Percentiles rank a stretch among this genome's conserved stretches.
phyloP scores from a whole-genome alignment of 257 asterid species.

The Striga asiatica region DNA sequence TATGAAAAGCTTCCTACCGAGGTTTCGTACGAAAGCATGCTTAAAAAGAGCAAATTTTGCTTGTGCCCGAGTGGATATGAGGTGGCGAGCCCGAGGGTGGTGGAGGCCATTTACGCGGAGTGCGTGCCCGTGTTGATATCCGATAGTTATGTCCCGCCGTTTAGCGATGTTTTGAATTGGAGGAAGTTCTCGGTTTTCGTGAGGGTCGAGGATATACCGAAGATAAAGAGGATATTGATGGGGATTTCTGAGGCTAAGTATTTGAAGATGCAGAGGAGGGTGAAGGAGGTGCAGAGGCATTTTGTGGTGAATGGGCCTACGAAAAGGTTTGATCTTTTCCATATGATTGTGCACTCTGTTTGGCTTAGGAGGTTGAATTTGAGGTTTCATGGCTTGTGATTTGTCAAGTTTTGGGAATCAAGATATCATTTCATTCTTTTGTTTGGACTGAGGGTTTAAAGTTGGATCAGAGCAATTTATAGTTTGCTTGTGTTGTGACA shows the following conservation, averaged over 20 bases:
- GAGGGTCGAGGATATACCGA: constrained; percentile 33
- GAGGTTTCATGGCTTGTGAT: constrained; percentile 4
- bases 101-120: constrained; percentile 61
- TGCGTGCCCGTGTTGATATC: constrained; percentile 58
- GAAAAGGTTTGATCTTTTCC: constrained; percentile 49
- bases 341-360: constrained; percentile 60
- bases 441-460: background rate
- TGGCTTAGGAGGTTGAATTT: constrained; percentile 65
- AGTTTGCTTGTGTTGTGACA: too few relatives aligned
- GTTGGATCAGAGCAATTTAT: too few relatives aligned
- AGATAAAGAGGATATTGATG: constrained; percentile 30
- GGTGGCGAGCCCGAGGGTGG: constrained; percentile 61
- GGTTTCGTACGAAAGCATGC: constrained; percentile 28
- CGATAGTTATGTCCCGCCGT: constrained; percentile 33
- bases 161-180: constrained; percentile 57
- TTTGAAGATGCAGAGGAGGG: constrained; percentile 30
- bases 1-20: constrained; percentile 27
- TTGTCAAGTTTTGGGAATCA: too few relatives aligned
- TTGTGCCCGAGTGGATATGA: constrained; percentile 70
- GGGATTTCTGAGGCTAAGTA: constrained; percentile 39
- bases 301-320: constrained; percentile 47
- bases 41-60: constrained; percentile 39
- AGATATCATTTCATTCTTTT: too few relatives aligned
- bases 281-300: constrained; percentile 51
- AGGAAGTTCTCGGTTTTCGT: constrained; percentile 32